These are phyloP conservation scores for Fusarium palustre DNA, from an alignment of 2,329 filamentous ascomycete species.

Conservation along the genomic window DNA sequence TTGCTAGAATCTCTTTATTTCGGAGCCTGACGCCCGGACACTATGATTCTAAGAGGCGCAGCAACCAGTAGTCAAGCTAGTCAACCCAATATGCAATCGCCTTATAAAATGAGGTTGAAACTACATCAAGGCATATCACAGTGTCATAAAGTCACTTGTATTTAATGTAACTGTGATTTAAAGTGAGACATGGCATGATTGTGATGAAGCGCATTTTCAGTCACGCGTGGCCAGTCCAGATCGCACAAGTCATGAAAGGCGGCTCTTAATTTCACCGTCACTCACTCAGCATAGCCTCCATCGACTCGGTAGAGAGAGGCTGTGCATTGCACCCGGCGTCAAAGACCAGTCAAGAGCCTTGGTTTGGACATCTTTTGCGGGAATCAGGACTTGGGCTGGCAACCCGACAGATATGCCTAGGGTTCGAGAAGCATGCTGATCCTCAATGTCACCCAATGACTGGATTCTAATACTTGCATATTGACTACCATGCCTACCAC, in stretches of 20 bases:
- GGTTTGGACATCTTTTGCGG: neutral
- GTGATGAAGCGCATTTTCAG: conserved; percentile 24
- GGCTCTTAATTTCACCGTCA: conserved; percentile 22
- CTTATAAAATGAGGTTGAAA: conserved; percentile 24
- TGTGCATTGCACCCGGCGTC: conserved; percentile 10
- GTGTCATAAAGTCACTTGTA: neutral
- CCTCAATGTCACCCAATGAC: conserved; percentile 6
- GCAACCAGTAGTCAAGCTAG: conserved; percentile 5
- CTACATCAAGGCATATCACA: neutral
- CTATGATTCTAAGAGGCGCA: conserved; percentile 26
- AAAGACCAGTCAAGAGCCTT: conserved; percentile 19
- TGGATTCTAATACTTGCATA: conserved; percentile 26
- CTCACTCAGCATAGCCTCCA: conserved; percentile 19
- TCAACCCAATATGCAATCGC: conserved; percentile 5
- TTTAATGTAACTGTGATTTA: conserved; percentile 23
- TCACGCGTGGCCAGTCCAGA: conserved; percentile 20
- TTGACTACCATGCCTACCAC: conserved; percentile 17
- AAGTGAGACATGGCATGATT: neutral
- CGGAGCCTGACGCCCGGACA: conserved; percentile 26
- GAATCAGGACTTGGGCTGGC: conserved; percentile 12
- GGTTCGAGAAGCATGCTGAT: conserved; percentile 9
- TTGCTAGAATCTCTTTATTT: neutral
- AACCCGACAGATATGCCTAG: conserved; percentile 24
- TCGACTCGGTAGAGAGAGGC: conserved; percentile 17
- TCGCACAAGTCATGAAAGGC: conserved; percentile 20